phyloP scores from a whole-genome alignment of 1,139 yeast species.

The Hansenula sp. region DNA sequence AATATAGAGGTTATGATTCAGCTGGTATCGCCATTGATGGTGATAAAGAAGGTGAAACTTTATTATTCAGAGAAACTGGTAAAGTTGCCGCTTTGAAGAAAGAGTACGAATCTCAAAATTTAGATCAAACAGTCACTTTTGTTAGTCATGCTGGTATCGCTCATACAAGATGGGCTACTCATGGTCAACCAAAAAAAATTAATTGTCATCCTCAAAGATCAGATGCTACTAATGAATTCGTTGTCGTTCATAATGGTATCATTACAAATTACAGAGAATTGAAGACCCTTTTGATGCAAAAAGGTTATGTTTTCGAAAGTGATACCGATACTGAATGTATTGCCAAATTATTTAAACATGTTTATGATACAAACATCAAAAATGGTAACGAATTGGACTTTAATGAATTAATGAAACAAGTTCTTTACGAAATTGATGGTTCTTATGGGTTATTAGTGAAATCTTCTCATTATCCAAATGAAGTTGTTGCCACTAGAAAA shows the following conservation, averaged over 20 bases:
- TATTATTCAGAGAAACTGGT: conserved; percentile 82
- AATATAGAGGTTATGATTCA: conserved; percentile 97
- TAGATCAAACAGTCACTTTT: conserved; percentile 59
- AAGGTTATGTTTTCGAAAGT: conserved; percentile 81
- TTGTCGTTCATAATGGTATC: conserved; percentile 96
- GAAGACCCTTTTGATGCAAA: conserved; percentile 70
- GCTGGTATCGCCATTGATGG: conserved; percentile 97
- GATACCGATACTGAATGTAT: conserved; percentile 98
- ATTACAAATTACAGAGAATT: conserved; percentile 92
- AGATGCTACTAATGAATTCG: conserved; percentile 76
- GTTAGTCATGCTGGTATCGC: conserved; percentile 94
- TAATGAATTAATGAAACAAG: conserved; percentile 89
- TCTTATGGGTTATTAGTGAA: conserved; percentile 95
- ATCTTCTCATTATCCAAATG: conserved; percentile 90
- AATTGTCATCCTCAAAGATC: conserved; percentile 98
- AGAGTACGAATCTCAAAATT: conserved; percentile 50
- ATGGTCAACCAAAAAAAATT: conserved; percentile 81
- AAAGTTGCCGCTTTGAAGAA: conserved; percentile 81
- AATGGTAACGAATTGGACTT: conserved; percentile 75
- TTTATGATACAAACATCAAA: conserved; percentile 73
- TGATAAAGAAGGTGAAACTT: conserved; percentile 57
- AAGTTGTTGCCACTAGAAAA: conserved; percentile 94
- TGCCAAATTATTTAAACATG: conserved; percentile 89
- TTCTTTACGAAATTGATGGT: conserved; percentile 90
- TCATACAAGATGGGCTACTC: conserved; percentile 99